phyloP scores from a whole-genome alignment of 805 yeast species.

The Allodekkera sacchari region DNA sequence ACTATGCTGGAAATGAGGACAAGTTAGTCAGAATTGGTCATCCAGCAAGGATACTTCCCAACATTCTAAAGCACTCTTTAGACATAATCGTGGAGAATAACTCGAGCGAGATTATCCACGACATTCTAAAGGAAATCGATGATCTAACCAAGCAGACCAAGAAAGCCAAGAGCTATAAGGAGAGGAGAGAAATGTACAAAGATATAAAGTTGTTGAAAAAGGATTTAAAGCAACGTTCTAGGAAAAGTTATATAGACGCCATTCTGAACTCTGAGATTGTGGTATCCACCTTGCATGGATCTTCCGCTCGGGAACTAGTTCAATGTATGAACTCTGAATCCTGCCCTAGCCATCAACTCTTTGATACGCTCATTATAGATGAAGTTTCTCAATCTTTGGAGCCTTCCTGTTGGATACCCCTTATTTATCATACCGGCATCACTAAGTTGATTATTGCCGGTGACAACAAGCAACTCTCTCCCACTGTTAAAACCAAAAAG shows the following conservation, averaged over 20 bases:
- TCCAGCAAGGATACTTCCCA: constrained; percentile 72
- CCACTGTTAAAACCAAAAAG: constrained; percentile 62
- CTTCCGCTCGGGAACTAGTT: constrained; percentile 66
- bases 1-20: constrained; percentile 31
- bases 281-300: constrained; percentile 80
- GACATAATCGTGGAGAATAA: constrained; percentile 59
- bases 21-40: constrained; percentile 79
- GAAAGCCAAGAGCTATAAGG: constrained; percentile 40
- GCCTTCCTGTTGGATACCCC: constrained; percentile 95
- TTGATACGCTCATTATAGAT: constrained; percentile 82
- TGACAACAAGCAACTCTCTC: constrained; percentile 87
- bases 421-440: constrained; percentile 53
- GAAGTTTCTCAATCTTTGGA: constrained; percentile 93
- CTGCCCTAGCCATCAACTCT: constrained; percentile 22
- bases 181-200: constrained; percentile 56
- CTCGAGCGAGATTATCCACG: constrained; percentile 54
- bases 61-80: constrained; percentile 61
- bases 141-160: constrained; percentile 34
- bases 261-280: constrained; percentile 59
- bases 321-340: constrained; percentile 29
- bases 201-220: constrained; percentile 62
- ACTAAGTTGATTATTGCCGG: constrained; percentile 76
- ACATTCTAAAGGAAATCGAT: constrained; percentile 64
- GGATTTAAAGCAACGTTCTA: constrained; percentile 63
- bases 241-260: constrained; percentile 49